Evolutionary conservation across 495 filamentous ascomycete genomes (phyloP), one percentile per base, ranked within the genome.

Genomic region (Lasiosphaeria ovina): DNA sequence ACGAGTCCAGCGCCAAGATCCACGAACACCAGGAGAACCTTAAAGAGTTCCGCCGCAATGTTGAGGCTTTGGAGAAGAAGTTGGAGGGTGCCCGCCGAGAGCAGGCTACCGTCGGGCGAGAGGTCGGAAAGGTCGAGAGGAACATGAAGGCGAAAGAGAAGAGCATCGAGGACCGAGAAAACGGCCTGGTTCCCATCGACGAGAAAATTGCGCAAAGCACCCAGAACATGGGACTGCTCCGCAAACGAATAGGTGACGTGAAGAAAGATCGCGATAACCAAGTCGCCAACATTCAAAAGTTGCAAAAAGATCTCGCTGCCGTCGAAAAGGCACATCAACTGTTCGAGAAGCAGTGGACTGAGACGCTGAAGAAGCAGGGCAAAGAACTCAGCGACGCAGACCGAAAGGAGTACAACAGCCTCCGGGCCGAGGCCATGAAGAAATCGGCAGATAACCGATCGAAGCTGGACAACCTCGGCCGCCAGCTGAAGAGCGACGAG

Each of bases 1-100:
- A 97, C 65, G 87, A 90, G 50, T 97, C 94, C 38, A 91, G 87
- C 64, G 89, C 86, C 33, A 87, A 95, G 65, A 99, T 98, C 55
- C 88, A 93, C 69, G 90, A 88, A 64, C 91, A 98, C 69, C 95
- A 99, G 62, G 91, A 96, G 67, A 92, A 99, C 62, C 83, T 98
- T 3, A 97, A 96, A 72, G 94, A 97, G 72, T 92, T 91, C 70
- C 85, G 90, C 38, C 89, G 94, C 17, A 89, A 87, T 10, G 88
- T 97, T 3, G 90, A 95, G 63, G 87, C 91, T 61, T 96, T 90
- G 59, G 89, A 97, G 54, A 83, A 82, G 64, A 86, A 83, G 56
- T 82, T 97, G 9, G 91, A 96, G 52, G 86, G 90, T 24, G 92
- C 95, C n/a, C 90, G 91, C 67, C 87, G 85, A 61, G 89, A 93